Conservation (phyloP, 164 flowering plant species). For the Aristolochia contorta region DNA sequence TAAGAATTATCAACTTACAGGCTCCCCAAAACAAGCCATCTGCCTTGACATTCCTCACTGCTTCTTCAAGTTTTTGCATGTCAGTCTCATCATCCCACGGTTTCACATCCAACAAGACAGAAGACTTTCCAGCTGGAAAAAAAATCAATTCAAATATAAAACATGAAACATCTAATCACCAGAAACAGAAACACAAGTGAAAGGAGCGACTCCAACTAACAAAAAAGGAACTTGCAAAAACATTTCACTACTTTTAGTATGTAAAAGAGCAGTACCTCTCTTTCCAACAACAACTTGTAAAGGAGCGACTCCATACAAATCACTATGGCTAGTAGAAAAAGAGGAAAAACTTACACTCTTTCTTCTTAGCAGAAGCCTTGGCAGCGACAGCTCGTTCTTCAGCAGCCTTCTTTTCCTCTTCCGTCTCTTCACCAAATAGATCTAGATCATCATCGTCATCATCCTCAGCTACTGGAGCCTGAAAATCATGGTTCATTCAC, state of each 20-base stretch:
- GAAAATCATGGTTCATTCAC: background rate
- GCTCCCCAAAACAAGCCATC: constrained; percentile 46
- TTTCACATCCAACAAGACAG: constrained; percentile 74
- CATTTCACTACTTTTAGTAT: no score
- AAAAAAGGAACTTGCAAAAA: background rate
- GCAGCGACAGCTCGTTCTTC: constrained; percentile 79
- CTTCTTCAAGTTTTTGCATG: constrained; percentile 81
- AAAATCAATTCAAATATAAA: background rate
- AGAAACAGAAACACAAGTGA: no score
- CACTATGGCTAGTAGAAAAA: no score
- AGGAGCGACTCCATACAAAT: no score
- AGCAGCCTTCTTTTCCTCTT: constrained; percentile 94
- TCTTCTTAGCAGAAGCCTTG: constrained; percentile 87
- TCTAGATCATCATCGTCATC: constrained; percentile 84
- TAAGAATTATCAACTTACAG: constrained; percentile 5
- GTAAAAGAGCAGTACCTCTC: no score
- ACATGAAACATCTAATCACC: background rate
- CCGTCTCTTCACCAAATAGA: constrained; percentile 96
- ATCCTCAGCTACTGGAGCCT: constrained; percentile 45
- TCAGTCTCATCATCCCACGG: constrained; percentile 97
- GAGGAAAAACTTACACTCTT: constrained; percentile 52
- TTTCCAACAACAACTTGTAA: no score
- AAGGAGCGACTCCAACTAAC: no score
- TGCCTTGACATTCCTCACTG: constrained; percentile 56
- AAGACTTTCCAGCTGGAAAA: constrained; percentile 81